phyloP scores from a whole-genome alignment of 108 stramenopile species.

The Cyclotella sp. region DNA sequence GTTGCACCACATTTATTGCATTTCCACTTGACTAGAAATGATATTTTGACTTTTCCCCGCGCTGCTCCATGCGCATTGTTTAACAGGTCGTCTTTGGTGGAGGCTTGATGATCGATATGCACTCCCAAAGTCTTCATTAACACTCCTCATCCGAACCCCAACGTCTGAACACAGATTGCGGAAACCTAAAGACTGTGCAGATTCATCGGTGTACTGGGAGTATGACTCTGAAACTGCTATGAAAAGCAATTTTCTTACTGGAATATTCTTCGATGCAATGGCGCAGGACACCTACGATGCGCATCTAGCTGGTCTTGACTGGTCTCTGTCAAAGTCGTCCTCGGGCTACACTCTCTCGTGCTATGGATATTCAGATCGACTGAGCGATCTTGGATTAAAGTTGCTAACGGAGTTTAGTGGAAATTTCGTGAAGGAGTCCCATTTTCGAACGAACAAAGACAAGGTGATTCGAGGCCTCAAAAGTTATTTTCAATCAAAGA shows the following conservation, averaged over 20 bases:
- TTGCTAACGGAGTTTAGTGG: constrained; percentile 53
- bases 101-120: constrained; percentile 89
- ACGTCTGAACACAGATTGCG: constrained; percentile 48
- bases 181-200: constrained; percentile 12
- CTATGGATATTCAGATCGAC: constrained; percentile 81
- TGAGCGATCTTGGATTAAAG: constrained; percentile 69
- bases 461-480: constrained; percentile 60
- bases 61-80: neutral
- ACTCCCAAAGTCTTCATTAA: constrained; percentile 72
- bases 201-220: constrained; percentile 46
- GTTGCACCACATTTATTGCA: neutral
- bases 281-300: constrained; percentile 90
- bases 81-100: constrained; percentile 74
- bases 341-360: constrained; percentile 71
- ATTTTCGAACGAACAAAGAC: constrained; percentile 72
- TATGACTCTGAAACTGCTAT: constrained; percentile 58
- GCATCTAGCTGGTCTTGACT: constrained; percentile 72
- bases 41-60: neutral
- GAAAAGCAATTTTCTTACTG: constrained; percentile 60
- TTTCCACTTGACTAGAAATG: neutral
- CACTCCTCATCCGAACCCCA: constrained; percentile 69
- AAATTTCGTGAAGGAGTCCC: constrained; percentile 57
- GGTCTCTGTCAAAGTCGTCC: constrained; percentile 68
- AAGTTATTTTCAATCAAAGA: constrained; percentile 72
- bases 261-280: constrained; percentile 71